Evolutionary conservation across 2,329 filamentous ascomycete genomes (phyloP).

Genomic region (Neoascochyta sp.): DNA sequence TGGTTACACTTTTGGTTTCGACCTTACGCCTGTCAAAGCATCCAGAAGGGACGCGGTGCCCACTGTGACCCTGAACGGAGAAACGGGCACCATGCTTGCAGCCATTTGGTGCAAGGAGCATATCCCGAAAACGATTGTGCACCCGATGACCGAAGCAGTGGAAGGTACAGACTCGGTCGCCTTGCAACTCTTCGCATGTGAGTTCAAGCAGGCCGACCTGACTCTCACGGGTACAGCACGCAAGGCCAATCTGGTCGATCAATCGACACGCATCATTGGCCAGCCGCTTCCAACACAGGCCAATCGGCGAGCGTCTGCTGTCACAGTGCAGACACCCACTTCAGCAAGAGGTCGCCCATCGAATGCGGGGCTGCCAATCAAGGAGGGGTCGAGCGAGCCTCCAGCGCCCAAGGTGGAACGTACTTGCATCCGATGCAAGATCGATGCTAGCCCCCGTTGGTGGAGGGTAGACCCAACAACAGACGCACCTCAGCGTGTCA

Average conservation of each 20-base stretch:
- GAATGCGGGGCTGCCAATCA: constrained; percentile 33
- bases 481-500: constrained; percentile 7
- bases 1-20: constrained; percentile 82
- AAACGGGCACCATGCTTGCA: constrained; percentile 79
- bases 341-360: constrained; percentile 34
- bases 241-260: constrained; percentile 76
- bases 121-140: constrained; percentile 64
- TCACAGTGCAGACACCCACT: constrained; percentile 31
- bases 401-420: constrained; percentile 30
- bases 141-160: constrained; percentile 73
- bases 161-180: constrained; percentile 71
- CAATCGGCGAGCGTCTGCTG: constrained; percentile 43
- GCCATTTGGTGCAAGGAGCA: constrained; percentile 92
- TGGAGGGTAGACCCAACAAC: constrained; percentile 34
- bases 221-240: constrained; percentile 86
- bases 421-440: constrained; percentile 46
- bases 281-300: constrained; percentile 22
- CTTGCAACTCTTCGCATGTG: constrained; percentile 80
- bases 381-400: constrained; percentile 37
- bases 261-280: constrained; percentile 53
- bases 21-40: constrained; percentile 83
- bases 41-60: constrained; percentile 77
- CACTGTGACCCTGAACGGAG: constrained; percentile 75
- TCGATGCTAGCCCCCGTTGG: constrained; percentile 68
- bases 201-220: constrained; percentile 92